Percentiles rank a stretch among this genome's conserved stretches.
Evolutionary conservation across 1,284 basidiomycete species (phyloP).

Genomic region (Xerocomus minutiporus): DNA sequence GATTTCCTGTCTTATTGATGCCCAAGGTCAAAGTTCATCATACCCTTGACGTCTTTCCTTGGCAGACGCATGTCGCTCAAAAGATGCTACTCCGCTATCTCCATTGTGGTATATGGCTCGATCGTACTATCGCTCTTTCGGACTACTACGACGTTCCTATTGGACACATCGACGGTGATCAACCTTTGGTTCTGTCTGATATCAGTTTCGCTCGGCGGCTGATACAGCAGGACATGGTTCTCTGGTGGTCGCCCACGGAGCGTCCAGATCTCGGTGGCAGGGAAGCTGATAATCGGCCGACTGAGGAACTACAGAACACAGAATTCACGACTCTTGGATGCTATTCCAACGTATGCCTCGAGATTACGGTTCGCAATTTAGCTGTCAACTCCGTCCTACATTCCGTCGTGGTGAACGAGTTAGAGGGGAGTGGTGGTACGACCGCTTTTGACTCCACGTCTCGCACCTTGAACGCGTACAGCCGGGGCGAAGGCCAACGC

Average conservation of each 20-base stretch:
- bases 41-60: slow-evolving; percentile 71
- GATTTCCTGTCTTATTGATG: slow-evolving; percentile 89
- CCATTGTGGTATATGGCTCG: slow-evolving; percentile 74
- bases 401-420: slow-evolving; percentile 91
- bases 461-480: slow-evolving; percentile 89
- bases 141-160: slow-evolving; percentile 92
- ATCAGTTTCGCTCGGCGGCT: slow-evolving; percentile 88
- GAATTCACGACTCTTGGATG: slow-evolving; percentile 86
- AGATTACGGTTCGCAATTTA: slow-evolving; percentile 86
- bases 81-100: slow-evolving; percentile 88
- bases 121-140: slow-evolving; percentile 77
- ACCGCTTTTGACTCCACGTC: slow-evolving; percentile 93
- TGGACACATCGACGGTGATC: slow-evolving; percentile 88
- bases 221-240: slow-evolving; percentile 81
- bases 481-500: slow-evolving; percentile 70
- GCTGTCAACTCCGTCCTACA: slow-evolving; percentile 95
- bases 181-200: slow-evolving; percentile 84
- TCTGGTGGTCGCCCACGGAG: slow-evolving; percentile 95
- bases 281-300: slow-evolving; percentile 78
- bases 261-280: slow-evolving; percentile 93
- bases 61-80: slow-evolving; percentile 67
- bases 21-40: slow-evolving; percentile 72
- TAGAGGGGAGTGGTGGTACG: slow-evolving; percentile 89
- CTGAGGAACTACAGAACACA: slow-evolving; percentile 79
- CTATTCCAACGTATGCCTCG: slow-evolving; percentile 91